Base-by-base conservation (phyloP, 129 eudicot species). In the Cynara cardunculus region DNA sequence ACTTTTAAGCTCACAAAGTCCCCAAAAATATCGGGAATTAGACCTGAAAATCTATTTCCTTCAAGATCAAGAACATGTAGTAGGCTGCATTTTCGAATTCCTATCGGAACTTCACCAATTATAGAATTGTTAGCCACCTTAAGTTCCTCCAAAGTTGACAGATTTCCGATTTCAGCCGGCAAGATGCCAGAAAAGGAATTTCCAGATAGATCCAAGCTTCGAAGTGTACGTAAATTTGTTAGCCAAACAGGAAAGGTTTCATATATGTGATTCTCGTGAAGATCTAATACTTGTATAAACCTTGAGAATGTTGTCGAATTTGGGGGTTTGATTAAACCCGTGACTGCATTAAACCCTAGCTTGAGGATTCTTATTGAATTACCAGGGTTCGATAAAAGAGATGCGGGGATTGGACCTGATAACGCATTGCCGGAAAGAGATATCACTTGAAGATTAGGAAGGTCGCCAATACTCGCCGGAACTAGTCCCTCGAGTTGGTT, bases 181-280 rank as follows among this genome's bases (percentile, higher is more conserved):
- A 93, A 73, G 16, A 1, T 59, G 3, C 98, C 96, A 2, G 83
- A 74, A 13, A 93, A 69, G 0, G 71, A 70, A 75, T 93, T 93
- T 62, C 89, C 88, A 59, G 98, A 93, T 25, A 90, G 25, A 81
- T 90, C 91, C 49, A 93, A 73, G 25, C 61, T 25, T 34, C 27
- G 85, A 46, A 93, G 86, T 9, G 89, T 77, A 10, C 75, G 56
- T 9, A 89, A 72, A 86, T 85, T 86, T 4, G 84, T 87, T 28
- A 93, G 18, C 91, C 91, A 86, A 69, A 49, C 14, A 2, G 98
- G 96, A 78, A 93, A 90, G n/a, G 44, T 85, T 13, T 72, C 89
- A 28, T 72, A 69, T 35, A 93, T 87, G 68, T 64, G 80, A 89
- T 93, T 93, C 82, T 86, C 93, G 87, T 90, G 90, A 84, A 93